Conservation (phyloP, 495 filamentous ascomycete species). For the Hyphodiscus hymeniophilus region DNA sequence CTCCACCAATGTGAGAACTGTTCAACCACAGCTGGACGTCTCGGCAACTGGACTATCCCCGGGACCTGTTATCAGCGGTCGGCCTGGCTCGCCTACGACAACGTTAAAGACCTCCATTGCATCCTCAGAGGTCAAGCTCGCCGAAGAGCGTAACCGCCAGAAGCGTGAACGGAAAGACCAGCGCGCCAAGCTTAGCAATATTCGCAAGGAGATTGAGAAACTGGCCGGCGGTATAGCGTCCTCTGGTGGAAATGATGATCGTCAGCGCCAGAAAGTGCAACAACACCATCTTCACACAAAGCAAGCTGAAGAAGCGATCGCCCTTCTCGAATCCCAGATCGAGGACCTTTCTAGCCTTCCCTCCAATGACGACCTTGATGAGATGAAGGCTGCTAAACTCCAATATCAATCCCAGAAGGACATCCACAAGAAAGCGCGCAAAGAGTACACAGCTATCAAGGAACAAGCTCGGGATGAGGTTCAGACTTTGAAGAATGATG, state of each 20-base stretch:
- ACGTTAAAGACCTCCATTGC: conserved; percentile 83
- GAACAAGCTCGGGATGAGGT: conserved; percentile 55
- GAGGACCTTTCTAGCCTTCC: conserved; percentile 61
- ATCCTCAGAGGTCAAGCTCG: conserved; percentile 67
- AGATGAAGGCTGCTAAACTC: conserved; percentile 4
- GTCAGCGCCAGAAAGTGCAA: conserved; percentile 68
- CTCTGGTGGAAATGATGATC: conserved; percentile 73
- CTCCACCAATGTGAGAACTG: conserved; percentile 72
- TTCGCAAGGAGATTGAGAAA: conserved; percentile 76
- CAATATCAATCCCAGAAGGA: conserved; percentile 41
- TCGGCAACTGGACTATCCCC: conserved; percentile 29
- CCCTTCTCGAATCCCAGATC: conserved; percentile 52
- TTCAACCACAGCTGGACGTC: conserved; percentile 60
- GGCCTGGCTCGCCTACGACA: conserved; percentile 80
- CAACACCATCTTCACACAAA: conserved; percentile 70
- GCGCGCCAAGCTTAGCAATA: conserved; percentile 55
- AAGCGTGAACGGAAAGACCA: conserved; percentile 75
- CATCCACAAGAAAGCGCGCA: conserved; percentile 48
- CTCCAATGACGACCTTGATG: conserved; percentile 41
- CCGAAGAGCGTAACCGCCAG: conserved; percentile 65
- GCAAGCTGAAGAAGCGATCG: conserved; percentile 72
- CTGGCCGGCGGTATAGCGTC: conserved; percentile 57
- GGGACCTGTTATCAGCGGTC: conserved; percentile 48
- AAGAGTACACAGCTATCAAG: conserved; percentile 54
- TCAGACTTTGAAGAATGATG: conserved; percentile 56